phyloP scores from a whole-genome alignment of 331 rosid species.

The Quercus phellos region DNA sequence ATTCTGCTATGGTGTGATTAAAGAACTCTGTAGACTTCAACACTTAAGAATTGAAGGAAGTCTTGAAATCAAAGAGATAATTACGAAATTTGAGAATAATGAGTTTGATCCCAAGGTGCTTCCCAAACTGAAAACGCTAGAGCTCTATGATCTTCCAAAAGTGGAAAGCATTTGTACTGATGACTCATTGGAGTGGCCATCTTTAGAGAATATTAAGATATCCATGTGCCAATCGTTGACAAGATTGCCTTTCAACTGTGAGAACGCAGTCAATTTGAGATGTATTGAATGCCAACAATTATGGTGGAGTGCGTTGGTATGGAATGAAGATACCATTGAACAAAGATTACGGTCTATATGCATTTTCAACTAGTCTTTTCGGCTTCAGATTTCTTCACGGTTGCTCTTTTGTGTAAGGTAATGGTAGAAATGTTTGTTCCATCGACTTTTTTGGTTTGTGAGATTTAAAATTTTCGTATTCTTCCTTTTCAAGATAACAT shows the following conservation, averaged over 20 bases:
- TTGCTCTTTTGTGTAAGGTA: no score
- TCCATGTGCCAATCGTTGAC: constrained; percentile 2
- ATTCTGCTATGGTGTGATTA: constrained; percentile 7
- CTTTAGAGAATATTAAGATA: constrained; percentile 16
- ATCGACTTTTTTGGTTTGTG: background rate
- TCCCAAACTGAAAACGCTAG: constrained; percentile 17
- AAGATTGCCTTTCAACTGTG: constrained; percentile 12
- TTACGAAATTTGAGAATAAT: background rate
- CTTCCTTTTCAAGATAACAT: background rate
- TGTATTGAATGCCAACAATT: constrained; percentile 8
- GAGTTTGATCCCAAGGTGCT: background rate
- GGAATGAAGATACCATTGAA: background rate
- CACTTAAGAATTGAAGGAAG: constrained; percentile 16
- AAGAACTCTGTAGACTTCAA: constrained; percentile 15
- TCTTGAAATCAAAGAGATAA: constrained; percentile 10
- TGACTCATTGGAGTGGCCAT: constrained; percentile 13
- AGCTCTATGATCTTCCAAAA: constrained; percentile 3
- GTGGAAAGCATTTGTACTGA: constrained; percentile 1
- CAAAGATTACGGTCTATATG: background rate
- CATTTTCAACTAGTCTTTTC: no score
- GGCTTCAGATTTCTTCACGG: background rate
- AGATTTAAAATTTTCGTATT: background rate
- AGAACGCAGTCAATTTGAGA: constrained; percentile 10
- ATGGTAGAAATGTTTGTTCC: background rate
- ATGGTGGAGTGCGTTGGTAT: constrained; percentile 23